Base-by-base conservation (phyloP, 768 basidiomycete genomes). In the Auriscalpium microsporum region DNA sequence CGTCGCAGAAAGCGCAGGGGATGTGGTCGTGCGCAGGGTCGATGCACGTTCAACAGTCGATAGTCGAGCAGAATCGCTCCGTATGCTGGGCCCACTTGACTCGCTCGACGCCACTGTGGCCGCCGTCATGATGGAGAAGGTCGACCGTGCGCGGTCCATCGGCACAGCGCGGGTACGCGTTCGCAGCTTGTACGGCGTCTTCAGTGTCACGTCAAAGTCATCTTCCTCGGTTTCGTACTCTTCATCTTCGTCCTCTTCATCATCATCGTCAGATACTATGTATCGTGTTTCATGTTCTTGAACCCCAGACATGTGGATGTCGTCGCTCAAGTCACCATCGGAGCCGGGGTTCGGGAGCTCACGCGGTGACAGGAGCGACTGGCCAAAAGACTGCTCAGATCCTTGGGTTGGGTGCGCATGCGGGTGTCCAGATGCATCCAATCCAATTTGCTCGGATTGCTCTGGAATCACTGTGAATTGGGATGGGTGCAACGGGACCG, bases 311-410 rank as follows among this genome's bases (percentile, higher is more conserved):
- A 57, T 53, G 53, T 57, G 60, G 62, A 57, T 70, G 56, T 63
- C 67, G 77, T 84, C 82, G 83, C 84, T 83, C 81, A 73, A 77
- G 80, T 69, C 72, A 65, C 71, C 68, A 69, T 73, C 78, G 69
- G 74, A 78, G 78, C 78, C 73, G 76, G 80, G 77, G 75, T 79
- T 75, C 67, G 68, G 66, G 42, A 75, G 77, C 77, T 81, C 78
- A 77, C 74, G 79, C 68, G 73, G 78, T 67, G 71, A 78, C 81
- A 74, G 77, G 83, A 86, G 83, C 84, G 78, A 81, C 80, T 65
- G 65, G 58, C 66, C 74, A 86, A 87, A 87, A 86, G 71, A 83
- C 84, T 79, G 78, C 61, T 59, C 61, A 54, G 38, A 19, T 34
- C 58, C 61, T 21, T 61, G 45, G n/a, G 42, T 42, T 19, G 21